Conservation (phyloP, 495 filamentous ascomycete species). For the Aspergillus taichungensis region DNA sequence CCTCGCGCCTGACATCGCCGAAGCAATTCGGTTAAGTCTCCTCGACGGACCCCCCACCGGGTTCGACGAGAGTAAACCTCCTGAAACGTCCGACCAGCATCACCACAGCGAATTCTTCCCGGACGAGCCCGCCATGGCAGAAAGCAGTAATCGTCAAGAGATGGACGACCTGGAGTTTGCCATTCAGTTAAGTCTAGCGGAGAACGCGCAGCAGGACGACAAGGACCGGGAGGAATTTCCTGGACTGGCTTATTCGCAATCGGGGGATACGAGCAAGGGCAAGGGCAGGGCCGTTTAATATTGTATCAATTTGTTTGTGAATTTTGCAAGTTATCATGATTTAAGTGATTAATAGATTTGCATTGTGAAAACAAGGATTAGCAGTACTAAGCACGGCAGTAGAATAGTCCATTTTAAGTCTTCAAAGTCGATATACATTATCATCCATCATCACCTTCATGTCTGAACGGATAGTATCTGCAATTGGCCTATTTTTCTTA, state of each 20-base stretch:
- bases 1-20: slow-evolving; percentile 66
- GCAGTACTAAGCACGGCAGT: neutral
- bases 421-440: no score
- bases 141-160: slow-evolving; percentile 38
- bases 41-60: slow-evolving; percentile 38
- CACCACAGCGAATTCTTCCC: slow-evolving; percentile 8
- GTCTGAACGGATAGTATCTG: no score
- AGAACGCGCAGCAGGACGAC: slow-evolving; percentile 36
- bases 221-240: slow-evolving; percentile 50
- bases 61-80: slow-evolving; percentile 2
- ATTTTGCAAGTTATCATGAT: neutral
- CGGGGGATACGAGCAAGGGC: slow-evolving; percentile 30
- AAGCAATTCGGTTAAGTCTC: slow-evolving; percentile 72
- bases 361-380: no score
- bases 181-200: slow-evolving; percentile 73
- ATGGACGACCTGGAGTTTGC: slow-evolving; percentile 79
- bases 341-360: no score
- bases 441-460: neutral
- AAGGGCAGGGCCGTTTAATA: slow-evolving; percentile 36
- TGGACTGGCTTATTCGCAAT: slow-evolving; percentile 34
- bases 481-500: no score
- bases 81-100: no score
- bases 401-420: no score
- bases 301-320: neutral
- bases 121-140: slow-evolving; percentile 15